Base-by-base conservation (phyloP, 805 yeast genomes). In the Ogataea nitratoaversa region DNA sequence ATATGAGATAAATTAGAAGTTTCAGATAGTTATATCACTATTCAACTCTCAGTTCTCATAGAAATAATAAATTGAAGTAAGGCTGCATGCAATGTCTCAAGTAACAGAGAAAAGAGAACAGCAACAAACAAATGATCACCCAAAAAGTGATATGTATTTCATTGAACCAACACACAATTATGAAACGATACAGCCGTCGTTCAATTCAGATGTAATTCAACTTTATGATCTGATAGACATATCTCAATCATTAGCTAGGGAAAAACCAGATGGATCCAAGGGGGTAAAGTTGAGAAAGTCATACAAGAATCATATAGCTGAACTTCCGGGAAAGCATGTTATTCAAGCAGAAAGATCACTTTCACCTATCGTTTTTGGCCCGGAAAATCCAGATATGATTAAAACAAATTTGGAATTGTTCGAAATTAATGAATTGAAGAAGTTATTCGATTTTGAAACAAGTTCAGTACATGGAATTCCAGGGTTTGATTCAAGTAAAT, bases 281-380 rank as follows among this genome's bases (percentile, higher is more conserved):
- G 96, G 96, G 40, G 89, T 89, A 29, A 93, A 93, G 64, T 73
- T 93, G 40, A 74, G 99, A 53, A 93, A 93, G 63, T 88, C 97
- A 0, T 93, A 93, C 65, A 93, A 93, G 61, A 89, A 90, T 48
- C 98, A 91, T 59, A 84, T 93, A 12, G 71, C 75, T 29, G 97
- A 90, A 50, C 67, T 93, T 22, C 85, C 96, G 0, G 97, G 90
- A 2, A 82, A 81, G 55, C 86, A 80, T 49, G 70, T 69, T 28
- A 78, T 84, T 30, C 84, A 86, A n/a, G 71, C 63, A 5, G 70
- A 63, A 8, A 49, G 68, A 29, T 58, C 62, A 2, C 53, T 70
- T 11, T 64, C 73, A 1, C 65, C 64, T 6, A 46, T 67, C 3
- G 71, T 63, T 2, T 63, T 63, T 34, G 59, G 56, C 34, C 65